These are phyloP conservation scores for Pichia inconspicua DNA, from an alignment of 1,139 yeast species.

Conservation along the genomic window DNA sequence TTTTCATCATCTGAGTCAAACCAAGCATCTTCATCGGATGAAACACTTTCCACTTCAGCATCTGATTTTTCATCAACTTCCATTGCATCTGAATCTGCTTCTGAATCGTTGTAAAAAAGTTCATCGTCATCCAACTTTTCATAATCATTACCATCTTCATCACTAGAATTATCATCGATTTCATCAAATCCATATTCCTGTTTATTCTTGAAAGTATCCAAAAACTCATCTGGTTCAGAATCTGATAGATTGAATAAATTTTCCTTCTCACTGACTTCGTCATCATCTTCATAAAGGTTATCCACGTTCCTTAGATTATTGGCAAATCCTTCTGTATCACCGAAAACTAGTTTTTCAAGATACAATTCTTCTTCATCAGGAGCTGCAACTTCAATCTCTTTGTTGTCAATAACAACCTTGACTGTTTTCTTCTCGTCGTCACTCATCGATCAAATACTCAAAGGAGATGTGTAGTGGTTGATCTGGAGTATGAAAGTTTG, in stretches of 20 bases:
- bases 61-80: slow-evolving; percentile 35
- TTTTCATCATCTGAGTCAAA: slow-evolving; percentile 86
- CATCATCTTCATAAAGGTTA: slow-evolving; percentile 42
- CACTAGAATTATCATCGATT: slow-evolving; percentile 24
- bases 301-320: slow-evolving; percentile 53
- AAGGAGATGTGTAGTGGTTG: too few species aligned
- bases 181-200: slow-evolving; percentile 30
- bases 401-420: slow-evolving; percentile 10
- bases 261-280: slow-evolving; percentile 17
- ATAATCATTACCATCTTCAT: slow-evolving; percentile 28
- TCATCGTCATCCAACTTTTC: slow-evolving; percentile 49
- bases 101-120: slow-evolving; percentile 56
- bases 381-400: slow-evolving; percentile 36
- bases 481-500: too few species aligned
- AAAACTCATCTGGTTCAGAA: slow-evolving; percentile 26
- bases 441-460: slow-evolving; percentile 4
- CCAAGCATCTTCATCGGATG: slow-evolving; percentile 55
- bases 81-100: slow-evolving; percentile 33
- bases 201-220: slow-evolving; percentile 12
- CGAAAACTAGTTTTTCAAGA: slow-evolving; percentile 81
- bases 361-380: slow-evolving; percentile 78
- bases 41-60: slow-evolving; percentile 27
- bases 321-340: slow-evolving; percentile 78
- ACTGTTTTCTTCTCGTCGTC: slow-evolving; percentile 6
- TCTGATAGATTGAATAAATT: slow-evolving; percentile 24